These are phyloP conservation scores for Sisymbrium altissimum DNA, from an alignment of 345 rosid species.

Conservation along the genomic window DNA sequence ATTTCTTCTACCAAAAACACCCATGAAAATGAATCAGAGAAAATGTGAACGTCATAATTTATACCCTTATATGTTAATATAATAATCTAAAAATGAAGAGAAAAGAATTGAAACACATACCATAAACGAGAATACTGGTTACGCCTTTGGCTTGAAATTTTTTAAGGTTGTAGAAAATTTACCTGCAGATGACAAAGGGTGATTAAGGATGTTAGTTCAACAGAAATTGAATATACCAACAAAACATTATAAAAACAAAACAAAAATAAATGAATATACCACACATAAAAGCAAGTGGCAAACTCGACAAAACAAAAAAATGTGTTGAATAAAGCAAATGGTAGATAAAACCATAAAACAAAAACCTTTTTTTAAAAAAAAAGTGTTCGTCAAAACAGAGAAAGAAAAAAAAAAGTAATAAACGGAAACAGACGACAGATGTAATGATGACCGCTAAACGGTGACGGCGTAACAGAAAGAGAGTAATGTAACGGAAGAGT, in stretches of 20 bases:
- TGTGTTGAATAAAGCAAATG: neutral
- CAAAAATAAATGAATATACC: neutral
- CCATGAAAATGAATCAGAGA: neutral
- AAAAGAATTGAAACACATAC: neutral
- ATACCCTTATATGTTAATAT: neutral
- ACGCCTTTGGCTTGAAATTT: neutral
- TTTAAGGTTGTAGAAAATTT: neutral
- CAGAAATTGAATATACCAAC: neutral
- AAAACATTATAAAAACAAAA: too few relatives aligned
- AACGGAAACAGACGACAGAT: slow-evolving; percentile 2
- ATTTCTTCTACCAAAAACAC: neutral
- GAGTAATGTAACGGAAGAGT: neutral
- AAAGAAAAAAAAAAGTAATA: neutral
- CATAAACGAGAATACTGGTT: neutral
- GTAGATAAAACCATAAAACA: neutral
- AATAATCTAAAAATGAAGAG: neutral
- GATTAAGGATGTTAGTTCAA: neutral
- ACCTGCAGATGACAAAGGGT: slow-evolving; percentile 16
- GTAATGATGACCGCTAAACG: slow-evolving; percentile 1
- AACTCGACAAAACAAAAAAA: neutral
- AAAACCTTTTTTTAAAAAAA: neutral
- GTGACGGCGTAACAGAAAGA: neutral
- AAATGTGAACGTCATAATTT: neutral
- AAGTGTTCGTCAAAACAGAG: neutral
- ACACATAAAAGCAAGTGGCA: neutral